Base-by-base conservation (phyloP, 495 filamentous ascomycete genomes). In the Neurospora pannonica region DNA sequence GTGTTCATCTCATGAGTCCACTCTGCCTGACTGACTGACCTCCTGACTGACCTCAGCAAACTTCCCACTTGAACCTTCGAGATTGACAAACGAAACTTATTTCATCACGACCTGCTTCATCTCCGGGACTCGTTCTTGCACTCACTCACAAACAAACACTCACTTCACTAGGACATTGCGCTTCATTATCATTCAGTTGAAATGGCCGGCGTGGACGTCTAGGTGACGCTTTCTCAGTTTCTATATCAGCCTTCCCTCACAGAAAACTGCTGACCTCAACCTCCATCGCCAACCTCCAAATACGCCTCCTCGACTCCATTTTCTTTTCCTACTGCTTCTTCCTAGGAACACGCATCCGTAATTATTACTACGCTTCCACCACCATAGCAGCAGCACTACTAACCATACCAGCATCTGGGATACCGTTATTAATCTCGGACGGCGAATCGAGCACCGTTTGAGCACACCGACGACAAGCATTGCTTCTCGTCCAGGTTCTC, bases 341-440 rank as follows among this genome's bases (percentile, higher is more conserved):
- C 54, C 54, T 62, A 62, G 54, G 28, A 62, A 19, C 54, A 62
- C 54, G 15, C 54, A 62, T 62, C 24, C 71, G 71, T 17, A 72
- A 72, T 36, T 72, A 72, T 72, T 24, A 72, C 71, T 72, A 54
- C 71, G 71, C 48, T 73, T 37, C 39, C 71, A 37, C 46, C 48
- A 46, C 38, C 38, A 37, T 62, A 37, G 73, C 70, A 75, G 67
- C 48, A 62, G 40, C 70, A 75, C 71, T 60, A 21, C 74, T n/a
- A 38, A 39, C 69, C 21, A 72, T 70, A 73, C 73, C 74, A 70
- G 54, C 76, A 75, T 36, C 70, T 40, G 71, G 71, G 74, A 70
- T 73, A 75, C 43, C 70, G 37, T 70, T 75, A 54, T 72, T 19
- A 48, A 10, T 24, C 36, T 62, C 28, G 54, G 54, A 62, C 28